phyloP scores from a whole-genome alignment of 345 rosid genomes.

The Moringa oleifera region DNA sequence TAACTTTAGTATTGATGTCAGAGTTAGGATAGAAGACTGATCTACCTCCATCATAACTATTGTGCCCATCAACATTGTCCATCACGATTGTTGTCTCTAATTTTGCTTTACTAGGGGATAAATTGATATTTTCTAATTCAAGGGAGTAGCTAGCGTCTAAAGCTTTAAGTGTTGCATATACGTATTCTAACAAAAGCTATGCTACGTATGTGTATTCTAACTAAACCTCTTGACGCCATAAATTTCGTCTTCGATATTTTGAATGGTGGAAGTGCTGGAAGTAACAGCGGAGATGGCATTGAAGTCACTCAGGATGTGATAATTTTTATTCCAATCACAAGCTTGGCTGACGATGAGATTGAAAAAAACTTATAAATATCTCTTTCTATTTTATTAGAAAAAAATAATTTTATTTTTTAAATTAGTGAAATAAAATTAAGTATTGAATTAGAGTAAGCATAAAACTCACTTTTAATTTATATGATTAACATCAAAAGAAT shows the following conservation, averaged over 20 bases:
- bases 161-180: conserved; percentile 48
- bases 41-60: conserved; percentile 17
- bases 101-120: conserved; percentile 11
- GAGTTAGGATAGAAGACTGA: conserved; percentile 62
- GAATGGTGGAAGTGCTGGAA: no score
- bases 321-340: no score
- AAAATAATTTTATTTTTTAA: no score
- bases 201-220: no score
- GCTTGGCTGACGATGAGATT: no score
- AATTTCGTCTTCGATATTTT: conserved; percentile 37
- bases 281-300: conserved; percentile 53
- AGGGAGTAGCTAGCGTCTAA: conserved; percentile 65
- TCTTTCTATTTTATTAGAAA: no score
- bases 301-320: conserved; percentile 44
- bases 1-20: conserved; percentile 77
- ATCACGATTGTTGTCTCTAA: conserved; percentile 17
- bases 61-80: conserved; percentile 22
- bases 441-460: no score
- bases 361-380: no score
- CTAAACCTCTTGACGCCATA: conserved; percentile 47
- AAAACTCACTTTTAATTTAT: no score
- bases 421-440: no score
- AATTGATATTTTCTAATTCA: conserved; percentile 33
- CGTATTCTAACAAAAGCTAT: no score
- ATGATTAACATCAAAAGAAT: no score